Percentiles rank a stretch among this genome's conserved stretches.
Evolutionary conservation across 169 alveolate species (phyloP).

Genomic region (Plasmodium fragile): DNA sequence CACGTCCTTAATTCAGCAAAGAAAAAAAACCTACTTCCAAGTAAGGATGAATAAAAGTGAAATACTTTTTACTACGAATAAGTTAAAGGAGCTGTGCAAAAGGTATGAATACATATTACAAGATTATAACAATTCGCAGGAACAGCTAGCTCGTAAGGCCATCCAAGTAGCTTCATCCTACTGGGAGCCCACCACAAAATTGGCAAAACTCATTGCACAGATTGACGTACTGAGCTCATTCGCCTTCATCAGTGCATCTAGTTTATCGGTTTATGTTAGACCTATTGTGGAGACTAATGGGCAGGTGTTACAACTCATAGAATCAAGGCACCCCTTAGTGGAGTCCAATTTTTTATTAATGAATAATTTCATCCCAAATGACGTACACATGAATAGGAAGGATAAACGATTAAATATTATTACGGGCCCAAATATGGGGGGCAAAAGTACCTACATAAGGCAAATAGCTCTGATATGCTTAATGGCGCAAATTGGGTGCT

Average conservation of each 20-base stretch:
- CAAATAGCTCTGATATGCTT: constrained; percentile 86
- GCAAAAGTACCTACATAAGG: constrained; percentile 97
- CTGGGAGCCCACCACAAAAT: constrained; percentile 94
- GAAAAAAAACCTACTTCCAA: constrained; percentile 77
- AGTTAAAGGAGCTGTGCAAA: constrained; percentile 87
- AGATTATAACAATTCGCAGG: constrained; percentile 89
- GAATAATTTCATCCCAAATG: constrained; percentile 91
- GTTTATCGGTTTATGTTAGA: constrained; percentile 90
- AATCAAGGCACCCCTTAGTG: constrained; percentile 91
- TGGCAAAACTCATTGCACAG: constrained; percentile 90
- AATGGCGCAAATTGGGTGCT: constrained; percentile 96
- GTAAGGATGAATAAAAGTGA: constrained; percentile 91
- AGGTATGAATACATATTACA: constrained; percentile 81
- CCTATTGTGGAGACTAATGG: constrained; percentile 89
- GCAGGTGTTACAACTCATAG: constrained; percentile 85
- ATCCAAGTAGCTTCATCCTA: constrained; percentile 95
- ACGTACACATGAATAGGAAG: constrained; percentile 85
- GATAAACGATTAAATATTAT: constrained; percentile 92
- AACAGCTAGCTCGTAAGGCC: constrained; percentile 90
- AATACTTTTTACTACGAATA: constrained; percentile 89
- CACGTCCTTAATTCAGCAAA: constrained; percentile 77
- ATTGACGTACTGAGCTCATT: constrained; percentile 95
- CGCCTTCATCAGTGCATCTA: constrained; percentile 91
- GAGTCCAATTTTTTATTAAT: constrained; percentile 83
- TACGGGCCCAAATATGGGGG: constrained; percentile 99